Percentiles rank a stretch among this genome's conserved stretches.
These are phyloP conservation scores for Colletotrichum lupini DNA, from an alignment of 2,329 filamentous ascomycete species.

Conservation along the genomic window DNA sequence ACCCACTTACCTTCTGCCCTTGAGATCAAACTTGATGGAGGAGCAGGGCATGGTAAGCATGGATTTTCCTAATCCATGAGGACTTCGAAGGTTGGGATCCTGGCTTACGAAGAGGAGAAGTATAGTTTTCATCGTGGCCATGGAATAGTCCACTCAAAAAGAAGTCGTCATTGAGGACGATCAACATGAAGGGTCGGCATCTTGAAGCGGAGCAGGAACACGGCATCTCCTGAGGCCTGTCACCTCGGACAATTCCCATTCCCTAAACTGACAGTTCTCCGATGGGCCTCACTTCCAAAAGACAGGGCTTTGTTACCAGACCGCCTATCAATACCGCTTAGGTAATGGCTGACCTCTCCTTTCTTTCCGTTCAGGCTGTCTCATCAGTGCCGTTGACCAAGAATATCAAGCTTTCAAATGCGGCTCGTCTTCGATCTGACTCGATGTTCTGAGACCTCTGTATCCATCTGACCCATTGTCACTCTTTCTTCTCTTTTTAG, in stretches of 20 bases:
- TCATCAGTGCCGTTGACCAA: neutral
- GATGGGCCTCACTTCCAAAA: neutral
- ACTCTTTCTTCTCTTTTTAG: slow-evolving; percentile 3
- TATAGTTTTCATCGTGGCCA: no score
- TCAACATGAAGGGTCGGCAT: neutral
- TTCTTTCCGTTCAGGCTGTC: neutral
- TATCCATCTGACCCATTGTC: slow-evolving; percentile 7
- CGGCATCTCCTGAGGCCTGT: neutral
- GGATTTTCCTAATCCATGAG: no score
- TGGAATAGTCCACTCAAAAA: no score
- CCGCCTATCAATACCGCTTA: neutral
- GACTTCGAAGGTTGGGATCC: no score
- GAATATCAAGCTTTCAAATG: neutral
- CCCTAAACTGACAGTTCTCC: neutral
- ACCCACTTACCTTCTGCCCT: no score
- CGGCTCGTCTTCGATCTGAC: neutral
- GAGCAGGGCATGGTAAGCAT: no score
- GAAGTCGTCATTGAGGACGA: no score
- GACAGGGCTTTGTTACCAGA: neutral
- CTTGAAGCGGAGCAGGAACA: neutral
- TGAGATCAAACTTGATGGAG: no score
- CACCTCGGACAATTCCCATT: neutral
- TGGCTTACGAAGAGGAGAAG: no score
- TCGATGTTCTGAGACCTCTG: neutral
- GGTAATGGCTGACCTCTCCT: neutral